Evolutionary conservation across 768 basidiomycete genomes (phyloP).

Genomic region (Leccinum imitatum): DNA sequence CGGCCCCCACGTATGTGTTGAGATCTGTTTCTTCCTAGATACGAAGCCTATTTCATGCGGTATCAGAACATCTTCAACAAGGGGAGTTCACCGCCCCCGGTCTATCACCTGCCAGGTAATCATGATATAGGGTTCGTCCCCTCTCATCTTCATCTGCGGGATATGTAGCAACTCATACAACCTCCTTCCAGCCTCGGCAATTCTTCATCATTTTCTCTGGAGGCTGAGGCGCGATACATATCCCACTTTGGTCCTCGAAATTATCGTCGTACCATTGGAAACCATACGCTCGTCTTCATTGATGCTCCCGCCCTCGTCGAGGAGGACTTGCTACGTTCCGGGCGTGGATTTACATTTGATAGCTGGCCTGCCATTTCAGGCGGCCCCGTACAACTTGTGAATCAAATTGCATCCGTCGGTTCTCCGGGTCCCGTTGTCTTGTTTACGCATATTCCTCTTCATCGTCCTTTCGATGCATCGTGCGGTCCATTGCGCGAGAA

Average conservation of each 20-base stretch:
- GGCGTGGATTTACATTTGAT: conserved; percentile 39
- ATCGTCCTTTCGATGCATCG: conserved; percentile 58
- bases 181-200: conserved; percentile 29
- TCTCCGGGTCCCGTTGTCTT: conserved; percentile 57
- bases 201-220: conserved; percentile 35
- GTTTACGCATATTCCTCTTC: conserved; percentile 88
- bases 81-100: conserved; percentile 43
- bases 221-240: conserved; percentile 57
- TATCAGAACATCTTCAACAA: conserved; percentile 71
- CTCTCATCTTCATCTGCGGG: conserved; percentile 3
- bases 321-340: conserved; percentile 59
- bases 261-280: conserved; percentile 59
- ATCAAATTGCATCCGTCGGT: conserved; percentile 32
- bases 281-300: conserved; percentile 69
- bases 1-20: conserved; percentile 2
- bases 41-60: conserved; percentile 62
- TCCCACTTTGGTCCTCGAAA: conserved; percentile 77
- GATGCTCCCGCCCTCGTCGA: conserved; percentile 75
- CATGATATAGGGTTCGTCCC: conserved; percentile 76
- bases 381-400: conserved; percentile 57
- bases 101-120: conserved; percentile 84
- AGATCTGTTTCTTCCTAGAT: conserved; percentile 48
- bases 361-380: conserved; percentile 48
- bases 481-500: conserved; percentile 82
- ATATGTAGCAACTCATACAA: conserved; percentile 4